Evolutionary conservation across 2,329 filamentous ascomycete genomes (phyloP).

Genomic region (Cordyceps tenuipes): DNA sequence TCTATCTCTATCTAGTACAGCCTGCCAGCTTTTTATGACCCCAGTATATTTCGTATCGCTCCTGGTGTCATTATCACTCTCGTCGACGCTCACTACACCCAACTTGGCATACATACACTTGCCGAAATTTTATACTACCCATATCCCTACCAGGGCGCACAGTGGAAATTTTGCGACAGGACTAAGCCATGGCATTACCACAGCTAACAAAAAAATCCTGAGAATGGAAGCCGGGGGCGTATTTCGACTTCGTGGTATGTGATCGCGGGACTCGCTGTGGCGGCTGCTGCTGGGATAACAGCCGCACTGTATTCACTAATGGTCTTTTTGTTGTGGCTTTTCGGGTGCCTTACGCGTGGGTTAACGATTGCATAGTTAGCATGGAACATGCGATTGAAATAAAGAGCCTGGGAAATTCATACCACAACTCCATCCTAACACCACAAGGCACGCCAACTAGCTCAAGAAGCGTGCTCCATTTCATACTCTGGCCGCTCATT

Average conservation of each 20-base stretch:
- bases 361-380: background rate
- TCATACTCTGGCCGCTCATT: background rate
- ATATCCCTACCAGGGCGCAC: conserved; percentile 29
- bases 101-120: conserved; percentile 36
- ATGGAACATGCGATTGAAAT: background rate
- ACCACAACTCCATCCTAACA: too few species aligned
- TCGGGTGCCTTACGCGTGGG: background rate
- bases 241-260: conserved; percentile 50
- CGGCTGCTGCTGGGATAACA: conserved; percentile 24
- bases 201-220: conserved; percentile 52
- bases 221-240: conserved; percentile 55
- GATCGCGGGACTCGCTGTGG: conserved; percentile 38
- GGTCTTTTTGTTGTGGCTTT: background rate
- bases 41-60: conserved; percentile 58
- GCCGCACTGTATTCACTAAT: conserved; percentile 14
- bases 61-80: conserved; percentile 55
- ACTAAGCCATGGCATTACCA: conserved; percentile 39
- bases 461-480: background rate
- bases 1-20: background rate
- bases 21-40: conserved; percentile 43
- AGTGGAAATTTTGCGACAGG: conserved; percentile 13
- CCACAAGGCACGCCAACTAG: background rate
- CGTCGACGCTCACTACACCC: conserved; percentile 50
- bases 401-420: background rate
- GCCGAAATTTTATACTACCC: conserved; percentile 31